Evolutionary conservation across 2,329 filamentous ascomycete genomes (phyloP), one percentile per base, ranked within the genome.

Genomic region (Cladosporium sp.): DNA sequence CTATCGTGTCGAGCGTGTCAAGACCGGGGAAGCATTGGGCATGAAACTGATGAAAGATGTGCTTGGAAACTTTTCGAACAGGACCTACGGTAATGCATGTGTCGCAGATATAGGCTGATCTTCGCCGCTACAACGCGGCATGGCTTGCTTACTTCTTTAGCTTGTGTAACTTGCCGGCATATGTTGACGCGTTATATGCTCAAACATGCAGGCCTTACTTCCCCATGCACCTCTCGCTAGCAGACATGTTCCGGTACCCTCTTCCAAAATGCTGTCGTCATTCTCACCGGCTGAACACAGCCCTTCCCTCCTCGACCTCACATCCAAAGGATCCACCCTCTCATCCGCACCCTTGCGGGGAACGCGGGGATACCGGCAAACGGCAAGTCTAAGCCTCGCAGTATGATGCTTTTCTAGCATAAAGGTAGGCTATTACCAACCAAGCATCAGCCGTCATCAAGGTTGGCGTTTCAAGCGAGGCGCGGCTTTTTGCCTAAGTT

Each of bases 401-500:
- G 18, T 14, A 21, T 21, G 18, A 62, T 52, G 59, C 59, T 62
- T 62, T n/a, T 62, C 30, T 30, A 52, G 44, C 59, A 62, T 41
- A 26, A 52, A 52, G 21, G 12, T 18, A 36, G 59, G n/a, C 59
- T 52, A 52, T 34, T 36, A 24, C 6, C 10, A 15, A 47, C 18
- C 24, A 62, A 62, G 59, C 59, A 52, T 52, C 26, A n/a, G 21
- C 32, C 34, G 47, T 62, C 30, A 38, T 51, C 30, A 30, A 11
- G 8, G 21, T 21, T 18, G 44, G 44, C 59, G 41, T 26, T 28
- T 30, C 26, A 51, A 15, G 24, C 28, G 41, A n/a, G 15, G 24
- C 44, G 59, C 54, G 59, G 59, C 59, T 62, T 62, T 61, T 62
- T 62, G 59, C 59, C 59, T 62, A 62, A 61, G 44, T 61, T 41